Evolutionary conservation across 2,329 filamentous ascomycete species (phyloP).

Genomic region (Spiromastix sp.): DNA sequence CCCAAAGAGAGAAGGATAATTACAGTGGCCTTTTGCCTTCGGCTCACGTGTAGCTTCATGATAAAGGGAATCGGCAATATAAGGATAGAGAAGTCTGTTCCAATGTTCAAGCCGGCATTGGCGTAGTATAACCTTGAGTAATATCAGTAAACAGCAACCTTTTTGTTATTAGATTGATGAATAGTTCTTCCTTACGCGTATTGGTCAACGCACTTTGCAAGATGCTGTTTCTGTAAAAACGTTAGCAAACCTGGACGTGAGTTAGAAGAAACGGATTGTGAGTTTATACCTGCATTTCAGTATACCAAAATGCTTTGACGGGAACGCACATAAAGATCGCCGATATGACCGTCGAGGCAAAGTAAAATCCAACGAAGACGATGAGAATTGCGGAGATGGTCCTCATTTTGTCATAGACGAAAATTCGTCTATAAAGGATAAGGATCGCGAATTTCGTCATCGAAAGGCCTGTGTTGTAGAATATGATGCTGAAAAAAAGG

Average conservation of each 20-base stretch:
- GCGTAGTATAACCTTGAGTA: constrained; percentile 1
- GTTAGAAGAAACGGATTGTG: neutral
- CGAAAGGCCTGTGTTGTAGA: constrained; percentile 2
- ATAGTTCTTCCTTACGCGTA: constrained; percentile 3
- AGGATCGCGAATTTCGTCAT: constrained; percentile 2
- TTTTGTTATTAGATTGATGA: neutral
- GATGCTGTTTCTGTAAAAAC: neutral
- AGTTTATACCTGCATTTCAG: constrained; percentile 1
- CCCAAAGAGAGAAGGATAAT: constrained; percentile 6
- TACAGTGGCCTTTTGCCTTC: constrained; percentile 5
- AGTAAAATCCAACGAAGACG: constrained; percentile 1
- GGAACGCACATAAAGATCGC: constrained; percentile 6
- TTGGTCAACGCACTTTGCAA: constrained; percentile 4
- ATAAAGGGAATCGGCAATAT: constrained; percentile 7
- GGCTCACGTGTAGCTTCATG: constrained; percentile 5
- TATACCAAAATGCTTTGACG: constrained; percentile 5
- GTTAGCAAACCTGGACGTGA: neutral
- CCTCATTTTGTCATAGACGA: neutral
- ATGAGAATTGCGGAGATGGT: neutral
- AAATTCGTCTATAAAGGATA: constrained; percentile 2
- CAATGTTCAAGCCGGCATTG: constrained; percentile 6
- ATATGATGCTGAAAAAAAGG: constrained; percentile 4
- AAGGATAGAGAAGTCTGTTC: constrained; percentile 6
- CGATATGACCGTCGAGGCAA: neutral
- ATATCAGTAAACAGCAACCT: neutral